Conservation (phyloP, 2,329 filamentous ascomycete genomes). For the Xylaria sp. region DNA sequence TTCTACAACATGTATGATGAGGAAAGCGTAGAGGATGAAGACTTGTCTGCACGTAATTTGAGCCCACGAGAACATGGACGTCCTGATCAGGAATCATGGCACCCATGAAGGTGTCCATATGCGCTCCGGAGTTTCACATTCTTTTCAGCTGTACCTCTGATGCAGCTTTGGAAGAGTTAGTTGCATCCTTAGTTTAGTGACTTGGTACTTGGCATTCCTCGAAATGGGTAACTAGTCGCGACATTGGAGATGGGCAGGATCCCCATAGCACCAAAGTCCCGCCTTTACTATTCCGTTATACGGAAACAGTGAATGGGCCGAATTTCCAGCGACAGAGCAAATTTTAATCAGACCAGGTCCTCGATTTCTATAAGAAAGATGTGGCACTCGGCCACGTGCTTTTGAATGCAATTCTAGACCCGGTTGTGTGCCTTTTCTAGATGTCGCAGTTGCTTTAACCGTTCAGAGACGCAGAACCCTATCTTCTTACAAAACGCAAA, state of each 20-base stretch:
- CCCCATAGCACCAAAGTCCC: not conserved
- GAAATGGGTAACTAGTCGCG: not conserved
- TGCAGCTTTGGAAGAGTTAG: not conserved
- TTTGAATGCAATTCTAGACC: not conserved
- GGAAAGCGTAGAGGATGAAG: not conserved
- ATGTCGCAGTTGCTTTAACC: not conserved
- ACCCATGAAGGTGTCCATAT: not conserved
- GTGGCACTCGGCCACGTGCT: not conserved
- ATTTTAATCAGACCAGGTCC: not conserved
- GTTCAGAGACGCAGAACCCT: too few species aligned
- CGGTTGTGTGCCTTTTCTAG: not conserved
- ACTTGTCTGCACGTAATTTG: not conserved
- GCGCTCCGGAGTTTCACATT: not conserved
- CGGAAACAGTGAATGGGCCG: not conserved
- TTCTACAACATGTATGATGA: not conserved
- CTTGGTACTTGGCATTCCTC: not conserved
- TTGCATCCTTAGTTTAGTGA: not conserved
- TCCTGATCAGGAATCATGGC: not conserved
- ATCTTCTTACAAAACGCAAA: too few species aligned
- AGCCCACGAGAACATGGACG: not conserved
- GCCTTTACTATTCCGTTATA: not conserved
- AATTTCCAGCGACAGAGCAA: not conserved
- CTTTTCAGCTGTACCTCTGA: not conserved
- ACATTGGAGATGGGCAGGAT: not conserved
- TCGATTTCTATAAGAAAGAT: too few species aligned